Base-by-base conservation (phyloP, 129 eudicot genomes). In the Logfia minima region DNA sequence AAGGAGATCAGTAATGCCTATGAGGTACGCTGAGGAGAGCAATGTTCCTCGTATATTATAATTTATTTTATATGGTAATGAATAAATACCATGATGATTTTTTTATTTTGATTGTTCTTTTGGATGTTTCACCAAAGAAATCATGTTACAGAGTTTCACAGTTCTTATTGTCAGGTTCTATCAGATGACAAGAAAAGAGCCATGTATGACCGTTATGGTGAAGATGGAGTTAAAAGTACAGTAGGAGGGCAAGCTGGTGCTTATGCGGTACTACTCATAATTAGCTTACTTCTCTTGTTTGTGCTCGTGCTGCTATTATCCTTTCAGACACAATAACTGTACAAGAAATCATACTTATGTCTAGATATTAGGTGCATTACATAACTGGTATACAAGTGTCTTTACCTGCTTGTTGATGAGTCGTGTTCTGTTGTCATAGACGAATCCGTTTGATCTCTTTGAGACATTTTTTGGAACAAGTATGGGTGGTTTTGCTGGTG, bases 141-240 rank as follows among this genome's bases (percentile, higher is more conserved):
- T 16, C 26, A 22, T 74, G 70, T 59, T 61, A 61, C 23, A 39
- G 28, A 74, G 70, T 9, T 74, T 74, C 16, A 61, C 23, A 61
- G 24, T 37, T 23, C 11, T 67, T 67, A 80, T 84, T 86, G 92
- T 87, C 97, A 94, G 99, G 96, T 94, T 67, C 88, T 91, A 87
- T 94, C 99, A 89, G 99, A 94, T 85, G 99, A 94, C 87, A 77
- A 94, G 55, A 94, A 94, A 86, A 79, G 99, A 85, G 96, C 96
- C 56, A 80, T 94, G 83, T 94, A 94, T 83, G 99, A 94, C 81
- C 97, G 84, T 7, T 94, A 91, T 66, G 99, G 99, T 75, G 99
- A 94, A 83, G 99, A 90, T 69, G 99, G 99, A 77, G 86, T 94
- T 32, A 94, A 89, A 72, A 89, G 96, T 74, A 68, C 88, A 29